phyloP scores from a whole-genome alignment of 2,329 filamentous ascomycete genomes.

The Colletotrichum endophyticum region DNA sequence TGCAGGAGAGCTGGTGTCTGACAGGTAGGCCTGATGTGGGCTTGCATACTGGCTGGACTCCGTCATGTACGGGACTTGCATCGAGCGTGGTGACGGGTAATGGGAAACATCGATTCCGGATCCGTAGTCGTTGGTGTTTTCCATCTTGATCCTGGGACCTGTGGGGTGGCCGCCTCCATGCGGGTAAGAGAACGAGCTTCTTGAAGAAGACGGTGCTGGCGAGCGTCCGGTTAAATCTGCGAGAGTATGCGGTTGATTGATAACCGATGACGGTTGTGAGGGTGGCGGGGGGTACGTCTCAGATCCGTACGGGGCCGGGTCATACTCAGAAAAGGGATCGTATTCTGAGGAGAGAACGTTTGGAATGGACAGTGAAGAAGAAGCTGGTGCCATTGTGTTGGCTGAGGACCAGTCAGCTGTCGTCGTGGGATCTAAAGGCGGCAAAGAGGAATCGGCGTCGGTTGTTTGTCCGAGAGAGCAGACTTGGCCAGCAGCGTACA shows the following conservation, averaged over 20 bases:
- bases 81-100: slow-evolving; percentile 44
- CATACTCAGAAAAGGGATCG: slow-evolving; percentile 54
- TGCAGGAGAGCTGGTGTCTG: slow-evolving; percentile 24
- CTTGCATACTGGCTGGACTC: slow-evolving; percentile 5
- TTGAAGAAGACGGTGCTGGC: background rate
- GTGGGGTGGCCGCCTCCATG: background rate
- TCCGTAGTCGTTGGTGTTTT: slow-evolving; percentile 37
- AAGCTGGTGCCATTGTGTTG: slow-evolving; percentile 41
- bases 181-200: background rate
- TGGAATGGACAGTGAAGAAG: slow-evolving; percentile 45
- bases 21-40: slow-evolving; percentile 9
- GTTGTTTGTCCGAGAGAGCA: slow-evolving; percentile 42
- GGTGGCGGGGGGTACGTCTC: slow-evolving; percentile 50
- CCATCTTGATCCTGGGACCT: slow-evolving; percentile 43
- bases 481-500: slow-evolving; percentile 42
- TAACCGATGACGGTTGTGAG: slow-evolving; percentile 27
- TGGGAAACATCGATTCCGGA: slow-evolving; percentile 40
- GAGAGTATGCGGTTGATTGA: slow-evolving; percentile 21
- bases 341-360: slow-evolving; percentile 56
- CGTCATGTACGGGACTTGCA: slow-evolving; percentile 34
- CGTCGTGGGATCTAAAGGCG: slow-evolving; percentile 44
- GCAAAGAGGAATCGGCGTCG: slow-evolving; percentile 40
- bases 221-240: background rate
- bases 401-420: slow-evolving; percentile 49
- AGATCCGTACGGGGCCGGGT: slow-evolving; percentile 47